Percentiles rank a stretch among this genome's conserved stretches.
phyloP scores from a whole-genome alignment of 495 filamentous ascomycete species.

The Astrothelium macrocarpum region DNA sequence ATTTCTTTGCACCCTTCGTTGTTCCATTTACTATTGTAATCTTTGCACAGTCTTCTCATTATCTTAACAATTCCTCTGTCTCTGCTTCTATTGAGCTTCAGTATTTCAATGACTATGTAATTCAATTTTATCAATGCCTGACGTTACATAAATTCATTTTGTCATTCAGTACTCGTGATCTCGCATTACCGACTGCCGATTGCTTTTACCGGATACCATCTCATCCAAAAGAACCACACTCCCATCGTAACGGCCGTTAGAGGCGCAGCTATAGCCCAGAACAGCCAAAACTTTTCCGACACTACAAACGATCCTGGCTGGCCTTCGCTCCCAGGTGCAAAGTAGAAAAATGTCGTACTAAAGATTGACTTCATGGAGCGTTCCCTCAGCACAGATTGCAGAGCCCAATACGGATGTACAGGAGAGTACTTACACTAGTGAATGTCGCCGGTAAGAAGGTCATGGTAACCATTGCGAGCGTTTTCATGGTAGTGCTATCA shows the following conservation, averaged over 20 bases:
- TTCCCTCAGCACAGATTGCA: not conserved
- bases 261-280: not conserved
- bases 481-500: constrained; percentile 26
- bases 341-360: not conserved
- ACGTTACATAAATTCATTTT: not conserved
- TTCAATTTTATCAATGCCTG: too few relatives aligned
- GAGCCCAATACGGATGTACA: not conserved
- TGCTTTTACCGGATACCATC: not conserved
- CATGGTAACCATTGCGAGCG: constrained; percentile 24
- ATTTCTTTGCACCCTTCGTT: too few relatives aligned
- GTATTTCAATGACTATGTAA: too few relatives aligned
- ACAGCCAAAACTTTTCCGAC: not conserved
- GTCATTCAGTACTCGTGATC: not conserved
- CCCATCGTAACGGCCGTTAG: not conserved
- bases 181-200: not conserved
- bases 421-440: not conserved
- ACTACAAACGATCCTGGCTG: not conserved
- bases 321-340: not conserved
- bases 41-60: too few relatives aligned
- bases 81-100: too few relatives aligned
- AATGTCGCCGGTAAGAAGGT: constrained; percentile 22
- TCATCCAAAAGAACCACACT: constrained; percentile 1
- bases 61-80: too few relatives aligned
- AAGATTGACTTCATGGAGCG: not conserved
- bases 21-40: too few relatives aligned